A percentile compares a stretch with the other conserved stretches of the same genome.
These are phyloP conservation scores for Bjerkandera adusta DNA, from an alignment of 1,284 basidiomycete genomes.

Conservation along the genomic window DNA sequence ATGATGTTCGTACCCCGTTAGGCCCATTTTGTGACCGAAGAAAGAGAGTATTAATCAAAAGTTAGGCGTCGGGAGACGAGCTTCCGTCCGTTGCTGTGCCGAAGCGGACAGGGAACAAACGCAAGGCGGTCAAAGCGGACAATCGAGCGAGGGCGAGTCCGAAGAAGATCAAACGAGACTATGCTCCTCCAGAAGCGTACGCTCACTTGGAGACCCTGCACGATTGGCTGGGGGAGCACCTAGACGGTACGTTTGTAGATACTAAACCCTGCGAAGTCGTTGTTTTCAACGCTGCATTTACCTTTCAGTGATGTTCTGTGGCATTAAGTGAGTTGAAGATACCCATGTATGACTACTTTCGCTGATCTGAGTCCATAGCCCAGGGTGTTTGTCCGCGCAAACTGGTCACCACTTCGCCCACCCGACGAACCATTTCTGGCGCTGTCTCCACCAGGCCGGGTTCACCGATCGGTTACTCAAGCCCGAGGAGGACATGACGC, in stretches of 20 bases:
- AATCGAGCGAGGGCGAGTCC: background rate
- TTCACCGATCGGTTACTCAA: conserved; percentile 22
- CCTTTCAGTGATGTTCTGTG: conserved; percentile 29
- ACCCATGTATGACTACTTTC: too few relatives aligned
- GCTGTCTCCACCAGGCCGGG: conserved; percentile 49
- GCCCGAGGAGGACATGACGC: conserved; percentile 24
- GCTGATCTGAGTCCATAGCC: too few relatives aligned
- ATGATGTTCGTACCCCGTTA: too few relatives aligned
- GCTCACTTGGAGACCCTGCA: conserved; percentile 33
- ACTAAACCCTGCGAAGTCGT: background rate
- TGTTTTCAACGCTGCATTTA: background rate
- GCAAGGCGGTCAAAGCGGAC: background rate
- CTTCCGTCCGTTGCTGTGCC: too few relatives aligned
- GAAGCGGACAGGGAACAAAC: too few relatives aligned
- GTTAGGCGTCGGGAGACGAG: too few relatives aligned
- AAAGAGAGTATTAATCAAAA: too few relatives aligned
- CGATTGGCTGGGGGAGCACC: conserved; percentile 38
- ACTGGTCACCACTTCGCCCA: conserved; percentile 73
- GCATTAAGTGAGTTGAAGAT: conserved; percentile 30
- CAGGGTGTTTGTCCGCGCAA: conserved; percentile 57
- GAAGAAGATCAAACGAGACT: conserved; percentile 24
- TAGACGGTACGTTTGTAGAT: conserved; percentile 37
- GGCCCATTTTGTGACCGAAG: too few relatives aligned
- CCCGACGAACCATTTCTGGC: conserved; percentile 70
- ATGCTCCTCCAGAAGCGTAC: conserved; percentile 33